Conservation (phyloP, 1,284 basidiomycete species). For the Fomitopsis betulina region DNA sequence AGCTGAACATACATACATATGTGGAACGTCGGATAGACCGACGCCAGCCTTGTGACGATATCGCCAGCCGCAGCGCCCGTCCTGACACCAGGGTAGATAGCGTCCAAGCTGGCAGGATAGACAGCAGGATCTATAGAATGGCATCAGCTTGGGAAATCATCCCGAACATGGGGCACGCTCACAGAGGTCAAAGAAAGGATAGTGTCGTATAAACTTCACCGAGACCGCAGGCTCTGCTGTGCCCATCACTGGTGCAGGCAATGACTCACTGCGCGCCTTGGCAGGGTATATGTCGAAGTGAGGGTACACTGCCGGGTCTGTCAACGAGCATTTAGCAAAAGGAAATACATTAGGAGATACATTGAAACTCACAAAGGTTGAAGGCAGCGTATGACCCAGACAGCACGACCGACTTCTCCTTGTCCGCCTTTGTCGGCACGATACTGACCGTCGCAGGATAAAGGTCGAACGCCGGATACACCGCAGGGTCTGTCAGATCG, state of each 20-base stretch:
- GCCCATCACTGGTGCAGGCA: not conserved
- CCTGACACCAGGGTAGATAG: conserved; percentile 12
- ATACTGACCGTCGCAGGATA: conserved; percentile 14
- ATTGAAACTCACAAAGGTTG: conserved; percentile 7
- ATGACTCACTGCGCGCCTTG: not conserved
- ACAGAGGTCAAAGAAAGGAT: conserved; percentile 8
- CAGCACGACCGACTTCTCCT: not conserved
- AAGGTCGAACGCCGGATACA: conserved; percentile 32
- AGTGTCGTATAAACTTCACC: not conserved
- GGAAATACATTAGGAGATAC: not conserved
- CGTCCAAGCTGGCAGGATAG: conserved; percentile 13
- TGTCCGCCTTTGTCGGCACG: not conserved
- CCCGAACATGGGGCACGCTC: not conserved
- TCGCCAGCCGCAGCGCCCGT: not conserved
- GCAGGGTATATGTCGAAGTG: conserved; percentile 30
- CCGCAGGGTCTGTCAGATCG: conserved; percentile 31
- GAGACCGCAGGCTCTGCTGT: not conserved
- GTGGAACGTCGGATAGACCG: conserved; percentile 14
- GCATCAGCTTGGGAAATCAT: not conserved
- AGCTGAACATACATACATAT: conserved; percentile 12
- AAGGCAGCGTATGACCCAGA: conserved; percentile 6
- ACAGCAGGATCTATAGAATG: conserved; percentile 15
- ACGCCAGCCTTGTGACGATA: not conserved
- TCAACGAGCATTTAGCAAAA: not conserved
- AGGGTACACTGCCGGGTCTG: conserved; percentile 34